A percentile compares a stretch with the other conserved stretches of the same genome.
These are phyloP conservation scores for Salix dunnii DNA, from an alignment of 345 rosid genomes.

Conservation along the genomic window DNA sequence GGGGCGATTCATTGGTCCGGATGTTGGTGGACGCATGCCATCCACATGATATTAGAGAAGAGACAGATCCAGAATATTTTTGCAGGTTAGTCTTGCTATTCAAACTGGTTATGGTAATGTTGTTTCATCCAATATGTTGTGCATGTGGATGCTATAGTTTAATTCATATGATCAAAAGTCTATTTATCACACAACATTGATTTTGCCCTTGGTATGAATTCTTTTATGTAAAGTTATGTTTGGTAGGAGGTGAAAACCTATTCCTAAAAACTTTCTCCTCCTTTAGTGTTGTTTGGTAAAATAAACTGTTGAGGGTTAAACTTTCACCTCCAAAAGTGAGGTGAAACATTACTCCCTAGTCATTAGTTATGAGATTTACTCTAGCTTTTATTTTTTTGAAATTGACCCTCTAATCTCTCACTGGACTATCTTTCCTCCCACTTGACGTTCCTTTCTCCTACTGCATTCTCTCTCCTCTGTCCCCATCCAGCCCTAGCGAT, in stretches of 20 bases:
- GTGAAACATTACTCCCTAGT: background rate
- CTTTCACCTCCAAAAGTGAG: background rate
- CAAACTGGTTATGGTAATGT: slow-evolving; percentile 4
- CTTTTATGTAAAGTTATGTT: background rate
- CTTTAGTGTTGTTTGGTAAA: background rate
- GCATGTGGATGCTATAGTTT: background rate
- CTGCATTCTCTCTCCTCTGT: background rate
- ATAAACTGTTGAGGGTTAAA: background rate
- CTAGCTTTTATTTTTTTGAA: background rate
- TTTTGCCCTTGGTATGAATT: background rate
- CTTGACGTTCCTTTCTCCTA: background rate
- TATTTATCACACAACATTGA: background rate
- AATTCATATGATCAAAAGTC: background rate
- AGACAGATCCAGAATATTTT: slow-evolving; percentile 70
- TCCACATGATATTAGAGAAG: slow-evolving; percentile 88
- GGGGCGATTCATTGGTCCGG: slow-evolving; percentile 63
- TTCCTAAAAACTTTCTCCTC: background rate
- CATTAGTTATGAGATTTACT: background rate
- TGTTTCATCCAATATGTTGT: background rate
- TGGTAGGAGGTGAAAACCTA: background rate
- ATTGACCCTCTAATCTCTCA: background rate
- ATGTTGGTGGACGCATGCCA: slow-evolving; percentile 91
- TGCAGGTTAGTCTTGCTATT: slow-evolving; percentile 53
- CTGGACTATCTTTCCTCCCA: background rate
- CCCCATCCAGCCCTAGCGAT: background rate